Percentiles rank a stretch among this genome's conserved stretches.
phyloP scores from a whole-genome alignment of 2,329 filamentous ascomycete genomes.

The Claviceps pazoutovae region DNA sequence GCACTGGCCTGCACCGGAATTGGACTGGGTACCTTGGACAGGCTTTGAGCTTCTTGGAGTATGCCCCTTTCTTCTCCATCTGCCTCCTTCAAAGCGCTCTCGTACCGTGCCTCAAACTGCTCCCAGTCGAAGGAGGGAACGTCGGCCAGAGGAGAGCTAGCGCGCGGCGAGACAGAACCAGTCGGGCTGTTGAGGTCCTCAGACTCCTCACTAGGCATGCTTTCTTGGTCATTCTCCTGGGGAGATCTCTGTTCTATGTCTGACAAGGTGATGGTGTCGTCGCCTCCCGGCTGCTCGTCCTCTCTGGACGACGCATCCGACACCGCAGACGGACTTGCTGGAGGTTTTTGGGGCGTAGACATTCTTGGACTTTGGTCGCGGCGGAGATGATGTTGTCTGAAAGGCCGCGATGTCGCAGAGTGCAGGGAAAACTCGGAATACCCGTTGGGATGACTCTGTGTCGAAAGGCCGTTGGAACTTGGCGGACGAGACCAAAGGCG shows the following conservation, averaged over 20 bases:
- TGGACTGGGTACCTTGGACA: constrained; percentile 43
- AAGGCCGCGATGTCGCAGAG: neutral
- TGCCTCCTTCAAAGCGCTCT: constrained; percentile 48
- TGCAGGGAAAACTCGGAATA: too few relatives aligned
- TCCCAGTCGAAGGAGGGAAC: constrained; percentile 60
- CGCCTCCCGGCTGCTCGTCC: constrained; percentile 7
- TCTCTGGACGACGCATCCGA: constrained; percentile 2
- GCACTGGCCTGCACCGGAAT: neutral
- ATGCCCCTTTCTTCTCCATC: constrained; percentile 50
- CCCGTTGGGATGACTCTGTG: too few relatives aligned
- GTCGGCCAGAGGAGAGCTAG: constrained; percentile 31
- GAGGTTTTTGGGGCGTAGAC: constrained; percentile 7
- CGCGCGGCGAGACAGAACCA: constrained; percentile 6
- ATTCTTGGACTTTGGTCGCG: constrained; percentile 4
- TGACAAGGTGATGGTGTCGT: constrained; percentile 10
- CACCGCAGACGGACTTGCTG: constrained; percentile 1
- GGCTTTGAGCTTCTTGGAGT: constrained; percentile 49
- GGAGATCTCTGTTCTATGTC: constrained; percentile 10
- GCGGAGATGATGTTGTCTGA: neutral
- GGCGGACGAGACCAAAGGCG: neutral
- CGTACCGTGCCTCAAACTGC: constrained; percentile 57
- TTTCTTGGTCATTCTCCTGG: constrained; percentile 24
- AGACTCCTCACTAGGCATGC: constrained; percentile 19
- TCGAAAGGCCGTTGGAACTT: neutral
- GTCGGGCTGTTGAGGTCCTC: constrained; percentile 19